phyloP scores from a whole-genome alignment of 2,329 filamentous ascomycete genomes.

The Microdochium paspali region DNA sequence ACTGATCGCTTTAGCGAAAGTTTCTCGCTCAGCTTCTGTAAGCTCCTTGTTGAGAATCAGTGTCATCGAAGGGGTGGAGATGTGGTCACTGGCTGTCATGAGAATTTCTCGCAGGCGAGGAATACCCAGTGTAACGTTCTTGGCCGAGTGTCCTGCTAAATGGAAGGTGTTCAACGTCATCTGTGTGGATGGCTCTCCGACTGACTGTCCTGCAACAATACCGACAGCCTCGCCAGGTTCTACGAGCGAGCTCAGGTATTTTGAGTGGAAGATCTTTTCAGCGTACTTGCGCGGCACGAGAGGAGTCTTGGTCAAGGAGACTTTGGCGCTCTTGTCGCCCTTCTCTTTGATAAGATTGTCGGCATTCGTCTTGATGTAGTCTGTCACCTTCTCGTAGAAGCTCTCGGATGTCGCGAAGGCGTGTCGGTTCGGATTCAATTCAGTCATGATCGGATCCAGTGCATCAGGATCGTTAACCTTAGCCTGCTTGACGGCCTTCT shows the following conservation, averaged over 20 bases:
- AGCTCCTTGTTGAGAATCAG: conserved; percentile 68
- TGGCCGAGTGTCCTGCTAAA: conserved; percentile 94
- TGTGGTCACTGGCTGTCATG: conserved; percentile 88
- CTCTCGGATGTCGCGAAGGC: conserved; percentile 84
- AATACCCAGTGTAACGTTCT: conserved; percentile 98
- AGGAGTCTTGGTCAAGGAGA: conserved; percentile 9
- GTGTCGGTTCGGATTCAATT: conserved; percentile 67
- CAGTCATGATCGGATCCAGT: conserved; percentile 66
- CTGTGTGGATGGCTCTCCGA: conserved; percentile 95
- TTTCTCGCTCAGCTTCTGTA: conserved; percentile 56
- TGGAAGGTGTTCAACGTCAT: conserved; percentile 99
- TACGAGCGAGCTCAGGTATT: conserved; percentile 85
- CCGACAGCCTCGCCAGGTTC: conserved; percentile 95
- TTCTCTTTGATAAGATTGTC: conserved; percentile 47
- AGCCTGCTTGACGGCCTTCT: conserved; percentile 67
- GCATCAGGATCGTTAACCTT: conserved; percentile 45
- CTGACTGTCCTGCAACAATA: conserved; percentile 91
- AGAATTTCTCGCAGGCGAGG: conserved; percentile 93
- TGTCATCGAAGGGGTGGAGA: conserved; percentile 87
- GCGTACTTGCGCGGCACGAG: conserved; percentile 54
- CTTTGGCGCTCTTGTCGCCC: conserved; percentile 24
- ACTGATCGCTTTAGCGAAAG: conserved; percentile 87
- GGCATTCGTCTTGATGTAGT: conserved; percentile 72
- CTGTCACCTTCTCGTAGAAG: conserved; percentile 63
- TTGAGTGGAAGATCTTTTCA: conserved; percentile 77